Evolutionary conservation across 257 asterid genomes (phyloP).

Genomic region (Nicotiana benthamiana): DNA sequence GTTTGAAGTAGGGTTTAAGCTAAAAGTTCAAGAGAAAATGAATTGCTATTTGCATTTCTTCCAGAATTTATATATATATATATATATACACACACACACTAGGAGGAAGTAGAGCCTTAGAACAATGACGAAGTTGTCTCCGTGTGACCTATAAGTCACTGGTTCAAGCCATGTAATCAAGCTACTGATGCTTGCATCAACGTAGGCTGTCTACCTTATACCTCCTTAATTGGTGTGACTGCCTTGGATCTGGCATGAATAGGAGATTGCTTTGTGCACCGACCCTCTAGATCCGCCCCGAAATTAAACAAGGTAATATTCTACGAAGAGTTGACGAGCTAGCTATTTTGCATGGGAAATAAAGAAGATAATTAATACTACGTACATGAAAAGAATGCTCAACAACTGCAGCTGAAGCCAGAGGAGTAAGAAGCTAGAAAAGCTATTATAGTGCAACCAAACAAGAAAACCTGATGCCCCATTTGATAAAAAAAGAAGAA

Average conservation of each 20-base stretch:
- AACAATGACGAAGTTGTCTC: no score
- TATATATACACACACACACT: no score
- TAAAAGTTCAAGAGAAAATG: background rate
- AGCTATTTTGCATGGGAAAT: background rate
- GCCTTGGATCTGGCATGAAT: no score
- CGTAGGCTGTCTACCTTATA: no score
- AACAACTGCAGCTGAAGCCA: constrained; percentile 1
- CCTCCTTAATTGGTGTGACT: no score
- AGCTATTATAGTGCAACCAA: background rate
- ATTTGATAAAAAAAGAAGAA: background rate
- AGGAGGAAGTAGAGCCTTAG: no score
- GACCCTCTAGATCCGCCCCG: no score
- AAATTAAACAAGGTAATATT: background rate
- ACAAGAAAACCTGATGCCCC: background rate
- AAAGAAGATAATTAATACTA: background rate
- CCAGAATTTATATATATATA: no score
- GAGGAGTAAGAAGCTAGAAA: background rate
- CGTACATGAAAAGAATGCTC: constrained; percentile 11
- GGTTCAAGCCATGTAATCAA: no score
- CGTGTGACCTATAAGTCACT: no score
- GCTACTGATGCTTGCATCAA: no score
- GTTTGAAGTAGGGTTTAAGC: background rate
- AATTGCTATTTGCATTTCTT: background rate
- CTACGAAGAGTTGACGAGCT: background rate
- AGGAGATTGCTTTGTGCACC: no score